Conservation (phyloP, 1,284 basidiomycete species). For the Cryptococcus sp. region DNA sequence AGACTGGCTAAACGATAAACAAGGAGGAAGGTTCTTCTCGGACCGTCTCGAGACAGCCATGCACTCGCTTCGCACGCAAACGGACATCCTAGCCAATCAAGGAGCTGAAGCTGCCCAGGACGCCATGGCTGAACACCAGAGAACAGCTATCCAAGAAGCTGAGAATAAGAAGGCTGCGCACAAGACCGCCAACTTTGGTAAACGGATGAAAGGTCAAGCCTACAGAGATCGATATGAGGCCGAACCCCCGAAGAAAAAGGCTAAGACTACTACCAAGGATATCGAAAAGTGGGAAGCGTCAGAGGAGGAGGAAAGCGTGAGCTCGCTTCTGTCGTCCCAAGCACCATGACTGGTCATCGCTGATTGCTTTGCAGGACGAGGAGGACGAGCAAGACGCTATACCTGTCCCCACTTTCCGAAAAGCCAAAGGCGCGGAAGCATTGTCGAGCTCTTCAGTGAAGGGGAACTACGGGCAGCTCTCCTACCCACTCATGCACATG, state of each 20-base stretch:
- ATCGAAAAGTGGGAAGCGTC: constrained; percentile 45
- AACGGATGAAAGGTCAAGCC: constrained; percentile 47
- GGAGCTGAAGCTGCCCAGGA: constrained; percentile 64
- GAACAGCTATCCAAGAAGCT: constrained; percentile 28
- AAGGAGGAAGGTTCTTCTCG: constrained; percentile 86
- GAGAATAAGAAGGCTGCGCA: constrained; percentile 44
- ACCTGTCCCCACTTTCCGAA: constrained; percentile 36
- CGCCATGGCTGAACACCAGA: constrained; percentile 62
- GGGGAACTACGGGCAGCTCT: constrained; percentile 75
- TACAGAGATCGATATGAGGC: constrained; percentile 46
- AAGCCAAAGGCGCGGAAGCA: constrained; percentile 27
- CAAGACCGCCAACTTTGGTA: constrained; percentile 45
- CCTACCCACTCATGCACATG: constrained; percentile 81
- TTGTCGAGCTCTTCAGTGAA: constrained; percentile 61
- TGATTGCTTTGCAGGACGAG: constrained; percentile 19
- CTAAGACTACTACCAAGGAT: constrained; percentile 35
- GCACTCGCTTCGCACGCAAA: constrained; percentile 64
- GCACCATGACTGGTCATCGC: neutral
- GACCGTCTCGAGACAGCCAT: constrained; percentile 69
- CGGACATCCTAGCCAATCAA: constrained; percentile 62
- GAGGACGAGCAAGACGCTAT: constrained; percentile 25
- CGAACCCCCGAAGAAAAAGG: constrained; percentile 55
- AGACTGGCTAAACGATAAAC: constrained; percentile 43
- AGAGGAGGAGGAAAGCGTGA: constrained; percentile 55
- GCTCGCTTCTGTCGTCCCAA: neutral